Evolutionary conservation across 2,329 filamentous ascomycete genomes (phyloP).

Genomic region (Botrytis pseudocinerea): DNA sequence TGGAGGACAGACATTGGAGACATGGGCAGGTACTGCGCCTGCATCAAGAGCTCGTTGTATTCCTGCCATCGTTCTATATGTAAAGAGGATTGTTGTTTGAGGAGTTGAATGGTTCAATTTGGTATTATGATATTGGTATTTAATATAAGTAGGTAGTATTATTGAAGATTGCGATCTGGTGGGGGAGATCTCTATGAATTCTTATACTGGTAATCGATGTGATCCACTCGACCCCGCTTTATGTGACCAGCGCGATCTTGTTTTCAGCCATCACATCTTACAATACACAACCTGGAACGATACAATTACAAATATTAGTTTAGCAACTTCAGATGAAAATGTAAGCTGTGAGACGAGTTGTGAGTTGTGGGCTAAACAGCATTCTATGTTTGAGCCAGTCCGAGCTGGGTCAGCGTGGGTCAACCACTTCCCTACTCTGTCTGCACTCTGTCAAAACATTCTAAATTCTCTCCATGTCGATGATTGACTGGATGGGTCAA

Average conservation of each 20-base stretch:
- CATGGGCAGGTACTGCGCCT: slow-evolving; percentile 32
- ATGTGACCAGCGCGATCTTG: not conserved
- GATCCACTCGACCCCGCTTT: not conserved
- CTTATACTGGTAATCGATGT: not conserved
- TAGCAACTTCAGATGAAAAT: not conserved
- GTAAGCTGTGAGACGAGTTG: not conserved
- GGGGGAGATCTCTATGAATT: not conserved
- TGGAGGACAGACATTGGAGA: slow-evolving; percentile 42
- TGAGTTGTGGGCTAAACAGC: not conserved
- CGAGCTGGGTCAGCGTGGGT: no score
- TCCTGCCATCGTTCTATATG: slow-evolving; percentile 29
- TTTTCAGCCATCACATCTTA: not conserved
- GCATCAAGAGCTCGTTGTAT: slow-evolving; percentile 34
- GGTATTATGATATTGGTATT: not conserved
- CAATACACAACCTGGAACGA: not conserved
- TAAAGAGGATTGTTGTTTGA: not conserved
- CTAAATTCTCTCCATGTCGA: not conserved
- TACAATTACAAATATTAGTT: not conserved
- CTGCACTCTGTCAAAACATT: no score
- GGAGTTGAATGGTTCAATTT: not conserved
- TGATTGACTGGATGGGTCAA: not conserved
- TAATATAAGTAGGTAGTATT: not conserved
- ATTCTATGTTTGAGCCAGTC: not conserved
- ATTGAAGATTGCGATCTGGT: not conserved
- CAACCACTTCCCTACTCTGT: no score